Base-by-base conservation (phyloP, 2,329 filamentous ascomycete genomes). In the Sporothrix brunneoviolacea region DNA sequence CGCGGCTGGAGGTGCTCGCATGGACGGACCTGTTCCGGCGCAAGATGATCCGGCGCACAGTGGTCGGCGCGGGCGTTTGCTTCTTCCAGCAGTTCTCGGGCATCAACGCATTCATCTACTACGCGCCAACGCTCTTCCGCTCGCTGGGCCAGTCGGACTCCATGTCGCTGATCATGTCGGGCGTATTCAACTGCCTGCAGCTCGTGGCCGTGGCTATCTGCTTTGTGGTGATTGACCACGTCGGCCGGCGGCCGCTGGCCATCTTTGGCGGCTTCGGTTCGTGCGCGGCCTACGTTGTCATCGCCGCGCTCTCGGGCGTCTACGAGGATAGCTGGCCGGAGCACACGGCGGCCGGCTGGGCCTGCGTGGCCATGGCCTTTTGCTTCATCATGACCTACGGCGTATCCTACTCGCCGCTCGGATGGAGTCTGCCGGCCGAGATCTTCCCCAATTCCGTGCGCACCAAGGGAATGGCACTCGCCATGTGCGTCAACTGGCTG, bases 381-480 rank as follows among this genome's bases (percentile, higher is more conserved):
- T n/a, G n/a, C n/a, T n/a, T n/a, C n/a, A n/a, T n/a, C n/a, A n/a
- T n/a, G n/a, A n/a, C n/a, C n/a, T n/a, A n/a, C n/a, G n/a, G n/a
- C n/a, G n/a, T n/a, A n/a, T n/a, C n/a, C n/a, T n/a, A n/a, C n/a
- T n/a, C n/a, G n/a, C n/a, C n/a, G n/a, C n/a, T n/a, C n/a, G n/a
- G n/a, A n/a, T n/a, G n/a, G n/a, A n/a, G n/a, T n/a, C 22, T 82
- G 80, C 76, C 78, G 4, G 77, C 79, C 38, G 80, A 83, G 59
- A 74, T 83, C 56, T 77, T 77, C 56, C 76, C 80, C 32, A 65
- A 83, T 54, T 70, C 74, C 53, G 82, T 79, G 45, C 74, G 80
- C 54, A 79, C 77, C 10, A 79, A 79, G 12, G 79, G 79, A 44
- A 84, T 84, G 59, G 82, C 82, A 1, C 65, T 85, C 35, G 77